Conservation (phyloP, 75 land plant genomes). For the Pinus albicaulis region DNA sequence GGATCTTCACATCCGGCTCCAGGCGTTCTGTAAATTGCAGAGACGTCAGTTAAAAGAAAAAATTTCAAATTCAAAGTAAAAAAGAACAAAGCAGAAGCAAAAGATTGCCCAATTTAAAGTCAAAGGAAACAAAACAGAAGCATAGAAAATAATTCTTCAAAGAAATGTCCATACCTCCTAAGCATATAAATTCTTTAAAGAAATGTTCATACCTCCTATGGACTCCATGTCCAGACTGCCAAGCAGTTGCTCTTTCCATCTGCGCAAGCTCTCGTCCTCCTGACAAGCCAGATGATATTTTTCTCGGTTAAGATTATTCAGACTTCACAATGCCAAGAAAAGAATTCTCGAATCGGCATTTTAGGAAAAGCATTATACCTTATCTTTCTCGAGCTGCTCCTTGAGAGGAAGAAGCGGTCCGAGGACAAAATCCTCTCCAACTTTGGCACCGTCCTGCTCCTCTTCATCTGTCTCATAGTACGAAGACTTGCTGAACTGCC, state of each 20-base stretch:
- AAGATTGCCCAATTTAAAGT: background rate
- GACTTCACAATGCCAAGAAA: too few species aligned
- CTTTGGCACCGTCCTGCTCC: slow-evolving; percentile 13
- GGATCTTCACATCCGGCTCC: slow-evolving; percentile 82
- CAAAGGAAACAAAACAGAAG: too few species aligned
- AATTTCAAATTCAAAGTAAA: background rate
- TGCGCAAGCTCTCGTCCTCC: slow-evolving; percentile 76
- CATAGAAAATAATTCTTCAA: too few species aligned
- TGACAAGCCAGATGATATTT: slow-evolving; percentile 5
- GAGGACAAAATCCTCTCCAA: slow-evolving; percentile 19
- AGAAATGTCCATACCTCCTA: slow-evolving; percentile 24
- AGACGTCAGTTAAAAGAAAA: background rate
- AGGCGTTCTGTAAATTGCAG: slow-evolving; percentile 37
- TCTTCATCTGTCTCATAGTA: slow-evolving; percentile 21
- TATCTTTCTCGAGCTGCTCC: slow-evolving; percentile 64
- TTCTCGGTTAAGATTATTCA: too few species aligned
- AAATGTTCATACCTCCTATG: slow-evolving; percentile 30
- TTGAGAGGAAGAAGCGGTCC: slow-evolving; percentile 64
- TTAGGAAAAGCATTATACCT: slow-evolving; percentile 21
- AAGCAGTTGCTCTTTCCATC: slow-evolving; percentile 73
- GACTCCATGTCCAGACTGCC: slow-evolving; percentile 35
- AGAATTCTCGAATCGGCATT: too few species aligned
- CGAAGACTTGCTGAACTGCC: slow-evolving; percentile 16
- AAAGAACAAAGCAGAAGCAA: background rate
- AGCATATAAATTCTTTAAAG: too few species aligned